Conservation (phyloP, 106 monocot genomes). For the Dioscorea alata region DNA sequence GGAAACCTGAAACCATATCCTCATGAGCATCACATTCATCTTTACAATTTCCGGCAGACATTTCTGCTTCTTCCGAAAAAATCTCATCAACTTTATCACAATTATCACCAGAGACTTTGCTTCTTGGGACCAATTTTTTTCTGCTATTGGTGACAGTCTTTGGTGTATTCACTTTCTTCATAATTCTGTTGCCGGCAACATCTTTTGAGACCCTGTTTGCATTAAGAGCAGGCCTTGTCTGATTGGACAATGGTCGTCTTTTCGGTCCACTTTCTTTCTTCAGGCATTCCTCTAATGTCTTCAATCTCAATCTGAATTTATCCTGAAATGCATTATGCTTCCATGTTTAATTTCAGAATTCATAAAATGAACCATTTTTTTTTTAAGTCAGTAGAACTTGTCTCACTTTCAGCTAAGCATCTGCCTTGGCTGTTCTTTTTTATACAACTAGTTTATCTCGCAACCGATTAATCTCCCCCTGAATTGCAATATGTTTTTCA, state of each 20-base stretch:
- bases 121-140: conserved; percentile 20
- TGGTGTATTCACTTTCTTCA: too few species aligned
- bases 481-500: too few species aligned
- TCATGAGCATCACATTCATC: conserved; percentile 7
- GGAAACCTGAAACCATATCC: conserved; percentile 41
- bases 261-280: conserved; percentile 4
- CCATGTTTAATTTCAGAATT: too few species aligned
- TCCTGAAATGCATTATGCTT: conserved; percentile 17
- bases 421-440: conserved; percentile 51
- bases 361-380: too few species aligned
- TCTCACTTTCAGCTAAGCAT: conserved; percentile 56
- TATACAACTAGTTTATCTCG: conserved; percentile 38
- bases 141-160: neutral
- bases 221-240: too few species aligned
- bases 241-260: conserved; percentile 7
- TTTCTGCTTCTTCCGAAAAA: too few species aligned
- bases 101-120: conserved; percentile 20
- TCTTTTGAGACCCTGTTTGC: too few species aligned
- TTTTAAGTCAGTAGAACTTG: neutral
- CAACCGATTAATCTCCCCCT: conserved; percentile 64
- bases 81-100: conserved; percentile 17
- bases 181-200: too few species aligned
- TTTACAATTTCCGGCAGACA: too few species aligned
- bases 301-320: conserved; percentile 48
- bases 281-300: conserved; percentile 50